Evolutionary conservation across 1,139 yeast species (phyloP).

Genomic region (Meyerozyma guilliermondii): DNA sequence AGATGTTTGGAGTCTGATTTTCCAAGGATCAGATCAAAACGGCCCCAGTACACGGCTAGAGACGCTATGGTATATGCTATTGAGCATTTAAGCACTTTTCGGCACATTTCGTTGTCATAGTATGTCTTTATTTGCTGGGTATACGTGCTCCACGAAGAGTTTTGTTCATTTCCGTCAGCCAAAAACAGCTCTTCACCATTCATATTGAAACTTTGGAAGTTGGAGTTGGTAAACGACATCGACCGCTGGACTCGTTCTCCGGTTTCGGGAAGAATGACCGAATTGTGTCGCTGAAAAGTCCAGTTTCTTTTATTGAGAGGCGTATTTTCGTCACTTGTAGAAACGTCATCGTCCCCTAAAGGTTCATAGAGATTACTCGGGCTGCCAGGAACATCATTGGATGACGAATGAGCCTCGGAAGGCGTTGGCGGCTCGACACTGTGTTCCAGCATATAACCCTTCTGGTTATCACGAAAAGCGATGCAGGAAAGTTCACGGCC

Average conservation of each 20-base stretch:
- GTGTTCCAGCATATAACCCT: not conserved
- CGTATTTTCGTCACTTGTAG: not conserved
- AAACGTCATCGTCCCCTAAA: not conserved
- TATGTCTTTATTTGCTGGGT: not conserved
- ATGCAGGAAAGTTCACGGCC: not conserved
- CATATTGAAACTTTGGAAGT: slow-evolving; percentile 14
- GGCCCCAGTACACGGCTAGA: slow-evolving; percentile 63
- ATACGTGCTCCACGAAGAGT: not conserved
- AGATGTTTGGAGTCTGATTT: slow-evolving; percentile 73
- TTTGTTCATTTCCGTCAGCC: not conserved
- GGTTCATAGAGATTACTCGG: not conserved
- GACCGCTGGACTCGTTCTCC: slow-evolving; percentile 37
- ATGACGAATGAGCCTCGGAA: too few relatives aligned
- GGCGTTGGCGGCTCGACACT: not conserved
- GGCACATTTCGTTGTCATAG: slow-evolving; percentile 15
- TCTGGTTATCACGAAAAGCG: not conserved
- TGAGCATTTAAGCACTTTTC: slow-evolving; percentile 57
- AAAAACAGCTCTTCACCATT: not conserved
- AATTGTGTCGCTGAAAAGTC: slow-evolving; percentile 19
- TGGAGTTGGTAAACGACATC: slow-evolving; percentile 19
- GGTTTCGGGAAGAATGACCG: slow-evolving; percentile 37
- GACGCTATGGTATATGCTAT: slow-evolving; percentile 71
- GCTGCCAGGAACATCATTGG: not conserved
- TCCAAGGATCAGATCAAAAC: slow-evolving; percentile 55
- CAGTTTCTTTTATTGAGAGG: too few relatives aligned